phyloP scores from a whole-genome alignment of 2,329 filamentous ascomycete species.

The Apiospora kogelbergensis region DNA sequence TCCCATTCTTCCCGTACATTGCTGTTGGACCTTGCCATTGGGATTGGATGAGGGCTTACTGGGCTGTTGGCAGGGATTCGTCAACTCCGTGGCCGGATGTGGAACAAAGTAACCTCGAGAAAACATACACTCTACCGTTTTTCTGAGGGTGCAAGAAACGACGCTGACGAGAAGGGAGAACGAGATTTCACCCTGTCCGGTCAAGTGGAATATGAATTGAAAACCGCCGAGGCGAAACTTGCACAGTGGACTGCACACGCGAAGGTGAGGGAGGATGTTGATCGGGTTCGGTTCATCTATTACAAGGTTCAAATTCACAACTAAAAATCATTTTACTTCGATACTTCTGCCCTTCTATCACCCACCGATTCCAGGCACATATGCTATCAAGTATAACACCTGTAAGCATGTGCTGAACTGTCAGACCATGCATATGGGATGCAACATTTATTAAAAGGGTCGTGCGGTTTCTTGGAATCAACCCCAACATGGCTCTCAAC shows the following conservation, averaged over 20 bases:
- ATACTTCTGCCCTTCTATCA: too few species aligned
- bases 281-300: background rate
- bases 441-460: too few species aligned
- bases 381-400: too few species aligned
- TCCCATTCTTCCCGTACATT: too few species aligned
- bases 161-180: background rate
- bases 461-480: too few species aligned
- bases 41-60: background rate
- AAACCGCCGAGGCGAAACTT: background rate
- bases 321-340: background rate
- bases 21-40: too few species aligned
- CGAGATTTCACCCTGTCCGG: background rate
- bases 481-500: too few species aligned
- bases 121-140: background rate
- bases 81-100: background rate
- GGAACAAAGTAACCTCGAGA: background rate
- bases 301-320: background rate
- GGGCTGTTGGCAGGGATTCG: background rate
- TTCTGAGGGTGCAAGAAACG: background rate
- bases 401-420: too few species aligned
- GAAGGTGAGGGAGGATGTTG: background rate
- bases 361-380: too few species aligned
- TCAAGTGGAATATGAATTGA: background rate
- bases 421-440: too few species aligned
- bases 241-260: background rate